Conservation (phyloP, 805 yeast species). For the Sungouiozyma ichnusensis region DNA sequence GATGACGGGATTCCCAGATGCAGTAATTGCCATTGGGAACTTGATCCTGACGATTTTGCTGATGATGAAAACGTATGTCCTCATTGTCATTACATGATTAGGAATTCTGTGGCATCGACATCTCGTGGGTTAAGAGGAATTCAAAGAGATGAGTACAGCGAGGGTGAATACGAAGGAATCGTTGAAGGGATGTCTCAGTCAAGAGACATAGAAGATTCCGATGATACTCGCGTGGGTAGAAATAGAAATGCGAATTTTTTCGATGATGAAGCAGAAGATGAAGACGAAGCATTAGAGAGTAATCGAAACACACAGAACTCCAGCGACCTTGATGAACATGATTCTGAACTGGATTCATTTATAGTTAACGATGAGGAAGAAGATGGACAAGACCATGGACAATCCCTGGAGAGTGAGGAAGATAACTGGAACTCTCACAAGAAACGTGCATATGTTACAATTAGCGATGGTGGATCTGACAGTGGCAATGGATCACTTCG, state of each 20-base stretch:
- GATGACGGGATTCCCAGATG: conserved; percentile 70
- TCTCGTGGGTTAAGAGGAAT: conserved; percentile 1
- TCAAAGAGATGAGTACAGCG: conserved; percentile 18
- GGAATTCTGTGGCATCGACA: conserved; percentile 13
- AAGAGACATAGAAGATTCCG: conserved; percentile 7
- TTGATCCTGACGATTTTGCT: conserved; percentile 25
- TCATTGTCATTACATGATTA: conserved; percentile 52
- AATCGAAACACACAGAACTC: conserved; percentile 8
- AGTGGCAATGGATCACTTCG: conserved; percentile 19
- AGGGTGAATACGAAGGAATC: conserved; percentile 15
- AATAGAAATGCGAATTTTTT: conserved; percentile 1
- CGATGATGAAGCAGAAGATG: conserved; percentile 5
- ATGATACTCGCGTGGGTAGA: conserved; percentile 2
- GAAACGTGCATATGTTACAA: background rate
- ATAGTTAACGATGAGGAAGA: conserved; percentile 11
- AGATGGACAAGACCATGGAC: conserved; percentile 3
- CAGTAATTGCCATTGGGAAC: conserved; percentile 73
- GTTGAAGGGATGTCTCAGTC: conserved; percentile 5
- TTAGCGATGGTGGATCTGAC: conserved; percentile 6
- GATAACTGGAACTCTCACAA: background rate
- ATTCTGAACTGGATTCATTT: conserved; percentile 14
- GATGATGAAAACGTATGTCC: conserved; percentile 49
- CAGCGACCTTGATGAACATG: conserved; percentile 11
- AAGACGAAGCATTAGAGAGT: conserved; percentile 9
- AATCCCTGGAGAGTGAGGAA: conserved; percentile 2